Evolutionary conservation across 2,329 filamentous ascomycete species (phyloP), one percentile per base, ranked within the genome.

Genomic region (Colletotrichum sp.): DNA sequence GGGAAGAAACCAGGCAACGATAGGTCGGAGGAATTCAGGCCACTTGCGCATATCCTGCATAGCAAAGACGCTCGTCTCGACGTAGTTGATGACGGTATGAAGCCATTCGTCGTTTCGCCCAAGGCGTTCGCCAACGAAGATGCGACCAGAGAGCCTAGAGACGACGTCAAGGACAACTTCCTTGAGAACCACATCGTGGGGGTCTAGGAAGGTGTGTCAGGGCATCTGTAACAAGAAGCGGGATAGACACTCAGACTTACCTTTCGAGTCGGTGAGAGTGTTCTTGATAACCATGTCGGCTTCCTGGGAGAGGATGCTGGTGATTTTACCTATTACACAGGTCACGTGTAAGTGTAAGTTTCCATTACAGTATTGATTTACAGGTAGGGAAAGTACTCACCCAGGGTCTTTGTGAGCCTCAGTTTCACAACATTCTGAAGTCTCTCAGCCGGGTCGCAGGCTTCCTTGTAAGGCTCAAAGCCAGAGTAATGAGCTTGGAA

Each of bases 51-150:
- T 83, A 25, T 83, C 63, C 71, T 83, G 49, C 70, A 84, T 78
- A 59, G 83, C 80, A 69, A 80, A 63, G 79, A 89, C 83, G 61
- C 80, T 79, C 75, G 86, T 81, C 13, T 85, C 71, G 13, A 86
- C 86, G 78, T 87, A 89, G 29, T 82, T 80, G 80, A 87, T 82
- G 65, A 85, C 79, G 65, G 88, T 85, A 2, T 85, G 80, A 19
- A 90, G 83, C 89, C 88, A 90, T 57, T 84, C 81, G 36, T 85
- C 79, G 77, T 90, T 85, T 5, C 86, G 86, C 78, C 87, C 88
- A 13, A 89, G 79, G 2, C 82, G 80, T 5, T 81, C 78, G 6
- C 89, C 89, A 4, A 90, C 79, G 77, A 90, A 90, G 6, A 89
- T 84, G 5, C 87, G 83, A 5, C 89, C 87, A 0, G 89, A 89